Percentiles rank a stretch among this genome's conserved stretches.
phyloP scores from a whole-genome alignment of 352 stramenopile genomes.

The Globisporangium nodosum region DNA sequence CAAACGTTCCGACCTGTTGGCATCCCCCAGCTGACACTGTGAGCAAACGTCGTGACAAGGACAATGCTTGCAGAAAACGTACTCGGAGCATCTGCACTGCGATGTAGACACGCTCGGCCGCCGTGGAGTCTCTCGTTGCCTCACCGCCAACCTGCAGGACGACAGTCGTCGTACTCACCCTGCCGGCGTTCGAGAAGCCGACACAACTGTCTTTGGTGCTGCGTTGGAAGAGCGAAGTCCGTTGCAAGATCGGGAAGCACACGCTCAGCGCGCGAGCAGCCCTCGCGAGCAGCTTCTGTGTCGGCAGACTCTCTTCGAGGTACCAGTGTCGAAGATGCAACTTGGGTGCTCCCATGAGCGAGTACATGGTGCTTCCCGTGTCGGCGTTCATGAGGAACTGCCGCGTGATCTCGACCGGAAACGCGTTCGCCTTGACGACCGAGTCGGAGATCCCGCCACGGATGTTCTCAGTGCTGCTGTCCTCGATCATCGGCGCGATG shows the following conservation, averaged over 20 bases:
- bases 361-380: constrained; percentile 21
- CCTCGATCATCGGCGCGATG: constrained; percentile 29
- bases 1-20: constrained; percentile 16
- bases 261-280: constrained; percentile 25
- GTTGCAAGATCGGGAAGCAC: constrained; percentile 19
- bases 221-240: constrained; percentile 9
- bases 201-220: constrained; percentile 7
- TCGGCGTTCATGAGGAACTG: constrained; percentile 38
- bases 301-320: constrained; percentile 9
- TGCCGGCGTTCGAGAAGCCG: background rate
- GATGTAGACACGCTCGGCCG: constrained; percentile 14
- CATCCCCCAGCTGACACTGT: no score
- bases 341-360: constrained; percentile 5
- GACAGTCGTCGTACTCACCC: constrained; percentile 7
- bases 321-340: constrained; percentile 1
- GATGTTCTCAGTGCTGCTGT: constrained; percentile 12
- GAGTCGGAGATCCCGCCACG: constrained; percentile 9
- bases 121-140: background rate
- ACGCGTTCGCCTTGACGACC: background rate
- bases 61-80: constrained; percentile 3
- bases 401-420: constrained; percentile 13
- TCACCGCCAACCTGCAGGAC: constrained; percentile 5
- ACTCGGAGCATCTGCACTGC: constrained; percentile 36
- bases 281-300: constrained; percentile 19
- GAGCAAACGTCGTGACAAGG: background rate